These are phyloP conservation scores for Hippophae tibetana DNA, from an alignment of 306 rosid species.

Conservation along the genomic window DNA sequence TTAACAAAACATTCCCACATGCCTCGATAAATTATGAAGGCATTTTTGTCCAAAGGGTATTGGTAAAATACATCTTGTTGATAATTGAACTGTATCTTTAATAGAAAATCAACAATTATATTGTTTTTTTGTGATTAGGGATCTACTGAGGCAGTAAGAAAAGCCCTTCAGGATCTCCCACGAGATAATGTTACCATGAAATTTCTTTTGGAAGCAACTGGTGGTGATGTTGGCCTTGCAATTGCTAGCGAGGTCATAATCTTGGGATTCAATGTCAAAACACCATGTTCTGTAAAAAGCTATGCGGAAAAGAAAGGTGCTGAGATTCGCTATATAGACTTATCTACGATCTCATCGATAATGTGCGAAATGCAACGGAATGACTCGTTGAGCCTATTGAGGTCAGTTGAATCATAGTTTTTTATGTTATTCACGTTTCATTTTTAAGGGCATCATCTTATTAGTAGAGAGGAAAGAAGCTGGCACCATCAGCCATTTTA, in stretches of 20 bases:
- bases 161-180: constrained; percentile 87
- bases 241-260: constrained; percentile 77
- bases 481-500: neutral
- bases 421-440: neutral
- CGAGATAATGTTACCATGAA: constrained; percentile 82
- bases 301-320: constrained; percentile 76
- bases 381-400: constrained; percentile 78
- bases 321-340: constrained; percentile 80
- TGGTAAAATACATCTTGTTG: too few species aligned
- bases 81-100: neutral
- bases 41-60: neutral
- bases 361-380: constrained; percentile 92
- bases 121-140: constrained; percentile 40
- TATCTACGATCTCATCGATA: constrained; percentile 86
- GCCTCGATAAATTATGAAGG: too few species aligned
- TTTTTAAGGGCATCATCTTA: neutral
- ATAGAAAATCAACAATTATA: constrained; percentile 7
- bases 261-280: constrained; percentile 75
- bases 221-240: constrained; percentile 97
- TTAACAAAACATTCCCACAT: too few species aligned
- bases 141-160: constrained; percentile 87
- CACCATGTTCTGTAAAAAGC: constrained; percentile 75
- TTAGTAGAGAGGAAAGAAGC: neutral
- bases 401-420: constrained; percentile 34
- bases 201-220: constrained; percentile 89